Conservation (phyloP, 2,329 filamentous ascomycete species). For the Botrytis tulipae region DNA sequence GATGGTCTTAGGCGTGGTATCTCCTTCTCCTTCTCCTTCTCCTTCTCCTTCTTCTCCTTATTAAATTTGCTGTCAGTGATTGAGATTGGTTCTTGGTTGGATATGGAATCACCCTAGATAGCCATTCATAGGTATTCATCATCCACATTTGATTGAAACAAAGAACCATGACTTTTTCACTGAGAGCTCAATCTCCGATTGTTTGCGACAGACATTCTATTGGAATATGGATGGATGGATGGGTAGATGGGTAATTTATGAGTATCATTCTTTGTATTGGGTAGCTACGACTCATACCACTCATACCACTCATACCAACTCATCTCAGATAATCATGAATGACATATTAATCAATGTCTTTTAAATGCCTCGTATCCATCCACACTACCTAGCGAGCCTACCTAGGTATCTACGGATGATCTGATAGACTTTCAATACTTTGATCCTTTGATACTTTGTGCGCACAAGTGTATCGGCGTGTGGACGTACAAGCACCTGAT, state of each 20-base stretch:
- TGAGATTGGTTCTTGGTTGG: background rate
- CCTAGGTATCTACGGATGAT: background rate
- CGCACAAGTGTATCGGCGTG: background rate
- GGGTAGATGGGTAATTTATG: background rate
- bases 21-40: no score
- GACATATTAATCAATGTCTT: background rate
- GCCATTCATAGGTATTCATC: background rate
- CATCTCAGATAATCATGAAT: background rate
- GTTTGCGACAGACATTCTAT: background rate
- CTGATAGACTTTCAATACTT: background rate
- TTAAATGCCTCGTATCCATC: background rate
- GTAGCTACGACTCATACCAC: background rate
- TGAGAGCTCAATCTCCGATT: slow-evolving; percentile 4
- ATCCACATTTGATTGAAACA: slow-evolving; percentile 1
- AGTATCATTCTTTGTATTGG: background rate
- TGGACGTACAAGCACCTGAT: background rate
- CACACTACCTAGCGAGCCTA: no score
- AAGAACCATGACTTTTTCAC: slow-evolving; percentile 1
- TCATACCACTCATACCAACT: background rate
- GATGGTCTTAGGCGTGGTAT: background rate
- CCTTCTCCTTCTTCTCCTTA: background rate
- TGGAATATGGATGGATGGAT: background rate
- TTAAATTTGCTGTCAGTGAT: background rate
- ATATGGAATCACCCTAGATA: background rate
- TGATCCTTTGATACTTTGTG: background rate